Evolutionary conservation across 164 flowering plant genomes (phyloP).

Genomic region (Vitis rupestris): DNA sequence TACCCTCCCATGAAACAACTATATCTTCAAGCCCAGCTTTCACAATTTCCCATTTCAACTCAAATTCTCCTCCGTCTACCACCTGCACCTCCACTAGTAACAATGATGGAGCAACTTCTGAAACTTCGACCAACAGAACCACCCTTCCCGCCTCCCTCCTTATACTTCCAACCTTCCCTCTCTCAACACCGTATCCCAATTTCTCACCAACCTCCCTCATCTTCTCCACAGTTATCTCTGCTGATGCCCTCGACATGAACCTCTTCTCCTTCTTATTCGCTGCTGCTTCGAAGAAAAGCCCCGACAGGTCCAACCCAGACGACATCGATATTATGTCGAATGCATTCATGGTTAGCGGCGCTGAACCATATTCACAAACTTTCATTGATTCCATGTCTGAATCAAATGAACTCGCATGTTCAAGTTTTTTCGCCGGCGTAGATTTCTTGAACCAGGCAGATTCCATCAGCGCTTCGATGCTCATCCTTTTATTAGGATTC

Average conservation of each 20-base stretch:
- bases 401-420: not conserved
- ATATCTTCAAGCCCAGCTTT: slow-evolving; percentile 41
- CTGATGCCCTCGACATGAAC: slow-evolving; percentile 34
- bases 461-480: slow-evolving; percentile 43
- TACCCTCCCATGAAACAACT: slow-evolving; percentile 12
- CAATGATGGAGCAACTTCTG: slow-evolving; percentile 29
- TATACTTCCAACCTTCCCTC: slow-evolving; percentile 25
- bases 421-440: not conserved
- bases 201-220: slow-evolving; percentile 38
- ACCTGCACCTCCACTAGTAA: slow-evolving; percentile 44
- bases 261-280: slow-evolving; percentile 37
- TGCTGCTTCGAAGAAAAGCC: slow-evolving; percentile 43
- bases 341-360: slow-evolving; percentile 40
- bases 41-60: slow-evolving; percentile 41
- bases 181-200: slow-evolving; percentile 45
- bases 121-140: slow-evolving; percentile 29
- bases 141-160: slow-evolving; percentile 41
- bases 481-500: slow-evolving; percentile 54
- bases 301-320: slow-evolving; percentile 67
- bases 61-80: slow-evolving; percentile 31
- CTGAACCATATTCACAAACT: not conserved
- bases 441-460: slow-evolving; percentile 57
- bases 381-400: not conserved
- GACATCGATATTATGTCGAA: slow-evolving; percentile 79
- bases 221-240: slow-evolving; percentile 33